Conservation (phyloP, 305 asterid species). For the Caryopteris hybrid region DNA sequence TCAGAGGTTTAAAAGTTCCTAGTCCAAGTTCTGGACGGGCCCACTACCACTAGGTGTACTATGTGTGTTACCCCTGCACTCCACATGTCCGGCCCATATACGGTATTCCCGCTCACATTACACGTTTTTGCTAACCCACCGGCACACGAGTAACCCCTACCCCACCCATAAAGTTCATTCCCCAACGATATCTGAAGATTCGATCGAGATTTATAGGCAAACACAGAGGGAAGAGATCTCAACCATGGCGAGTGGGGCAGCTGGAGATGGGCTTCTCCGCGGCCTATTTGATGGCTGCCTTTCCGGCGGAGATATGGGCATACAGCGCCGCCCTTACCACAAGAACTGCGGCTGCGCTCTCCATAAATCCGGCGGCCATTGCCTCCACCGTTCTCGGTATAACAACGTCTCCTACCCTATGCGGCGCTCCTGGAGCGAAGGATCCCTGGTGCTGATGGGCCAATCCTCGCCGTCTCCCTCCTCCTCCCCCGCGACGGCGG, state of each 20-base stretch:
- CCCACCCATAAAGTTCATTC: neutral
- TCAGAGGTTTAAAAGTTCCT: neutral
- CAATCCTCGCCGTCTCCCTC: slow-evolving; percentile 25
- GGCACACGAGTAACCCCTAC: neutral
- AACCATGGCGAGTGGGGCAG: slow-evolving; percentile 37
- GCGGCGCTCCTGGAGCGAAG: slow-evolving; percentile 57
- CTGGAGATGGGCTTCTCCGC: slow-evolving; percentile 40
- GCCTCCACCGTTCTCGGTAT: slow-evolving; percentile 30
- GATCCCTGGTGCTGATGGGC: slow-evolving; percentile 35
- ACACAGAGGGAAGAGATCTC: neutral
- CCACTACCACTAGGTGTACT: neutral
- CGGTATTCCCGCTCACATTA: neutral
- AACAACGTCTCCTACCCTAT: slow-evolving; percentile 39
- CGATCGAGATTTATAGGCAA: slow-evolving; percentile 9
- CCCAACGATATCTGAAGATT: neutral
- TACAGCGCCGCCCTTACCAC: slow-evolving; percentile 54
- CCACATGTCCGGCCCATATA: slow-evolving; percentile 15
- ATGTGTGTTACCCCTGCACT: neutral
- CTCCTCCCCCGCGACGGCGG: slow-evolving; percentile 24
- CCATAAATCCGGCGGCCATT: slow-evolving; percentile 34
- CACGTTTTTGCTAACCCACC: slow-evolving; percentile 14
- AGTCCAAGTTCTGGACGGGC: slow-evolving; percentile 5
- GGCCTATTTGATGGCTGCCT: slow-evolving; percentile 42
- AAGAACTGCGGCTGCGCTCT: slow-evolving; percentile 54
- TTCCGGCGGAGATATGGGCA: slow-evolving; percentile 37